Evolutionary conservation across 805 yeast genomes (phyloP).

Genomic region (Metschnikowia picachoensis): DNA sequence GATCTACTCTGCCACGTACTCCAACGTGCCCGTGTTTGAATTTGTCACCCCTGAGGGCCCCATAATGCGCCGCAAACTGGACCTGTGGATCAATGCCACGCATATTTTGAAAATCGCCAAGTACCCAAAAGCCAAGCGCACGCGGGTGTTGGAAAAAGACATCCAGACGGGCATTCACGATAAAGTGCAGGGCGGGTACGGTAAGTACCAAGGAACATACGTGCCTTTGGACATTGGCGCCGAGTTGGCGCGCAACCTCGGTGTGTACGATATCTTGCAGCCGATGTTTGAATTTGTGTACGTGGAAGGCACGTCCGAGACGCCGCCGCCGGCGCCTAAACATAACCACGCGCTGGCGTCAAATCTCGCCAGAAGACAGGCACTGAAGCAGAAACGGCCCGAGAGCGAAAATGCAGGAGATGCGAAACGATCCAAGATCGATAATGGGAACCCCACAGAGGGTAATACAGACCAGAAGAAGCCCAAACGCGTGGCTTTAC

Average conservation of each 20-base stretch:
- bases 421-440: slow-evolving; percentile 4
- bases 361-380: slow-evolving; percentile 32
- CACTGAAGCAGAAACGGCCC: slow-evolving; percentile 10
- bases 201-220: slow-evolving; percentile 58
- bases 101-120: slow-evolving; percentile 68
- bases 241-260: slow-evolving; percentile 37
- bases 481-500: slow-evolving; percentile 31
- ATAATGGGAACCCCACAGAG: not conserved
- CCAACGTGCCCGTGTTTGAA: slow-evolving; percentile 69
- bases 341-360: slow-evolving; percentile 45
- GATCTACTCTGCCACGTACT: slow-evolving; percentile 68
- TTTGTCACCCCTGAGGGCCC: slow-evolving; percentile 66
- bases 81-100: slow-evolving; percentile 68
- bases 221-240: slow-evolving; percentile 41
- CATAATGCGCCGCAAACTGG: slow-evolving; percentile 61
- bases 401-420: not conserved
- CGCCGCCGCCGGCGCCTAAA: slow-evolving; percentile 49
- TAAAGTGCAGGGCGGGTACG: slow-evolving; percentile 70
- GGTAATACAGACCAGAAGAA: slow-evolving; percentile 11
- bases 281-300: slow-evolving; percentile 63
- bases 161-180: slow-evolving; percentile 63
- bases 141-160: slow-evolving; percentile 61
- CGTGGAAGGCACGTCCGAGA: slow-evolving; percentile 36
- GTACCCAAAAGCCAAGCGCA: slow-evolving; percentile 59
- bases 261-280: slow-evolving; percentile 49